Evolutionary conservation across 1,284 basidiomycete species (phyloP), one percentile per base, ranked within the genome.

Genomic region (Phlebopus sp.): DNA sequence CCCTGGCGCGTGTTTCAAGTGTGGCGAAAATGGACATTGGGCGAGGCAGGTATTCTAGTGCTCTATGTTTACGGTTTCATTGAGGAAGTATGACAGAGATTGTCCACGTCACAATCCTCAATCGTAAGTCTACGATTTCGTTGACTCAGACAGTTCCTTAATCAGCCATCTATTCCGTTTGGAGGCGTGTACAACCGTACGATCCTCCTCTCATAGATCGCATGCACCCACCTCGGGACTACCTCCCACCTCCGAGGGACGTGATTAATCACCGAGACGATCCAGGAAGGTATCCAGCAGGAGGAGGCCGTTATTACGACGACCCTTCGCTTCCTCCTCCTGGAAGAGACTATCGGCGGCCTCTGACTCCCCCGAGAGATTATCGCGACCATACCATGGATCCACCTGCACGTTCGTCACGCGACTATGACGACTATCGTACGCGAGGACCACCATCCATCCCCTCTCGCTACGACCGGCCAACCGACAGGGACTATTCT

Each of bases 1-100:
- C 49, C 86, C 89, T 23, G 87, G 88, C 9, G 85, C 88, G 44
- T 92, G 90, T 62, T 92, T 91, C 70, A 89, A 81, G 56, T 92
- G 90, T 50, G 89, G 86, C 17, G 77, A 84, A 58, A 74, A 79
- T 66, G 89, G 90, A 19, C 89, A 92, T 65, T 92, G 90, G 88
- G 89, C 90, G 30, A 84, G 88, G 87, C 88, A 55, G 32, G 79
- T 38, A 27, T 9, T 23, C 3, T 41, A n/a, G 51, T 32, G 29
- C 48, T 37, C n/a, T 29, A 38, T 17, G 29, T 19, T 18, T 42
- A n/a, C 48, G 34, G 35, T 41, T 49, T 21, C 44, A 35, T 46
- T 55, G 30, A 48, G n/a, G 44, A 56, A 39, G 8, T 10, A 31
- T 35, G 30, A 41, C 38, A 90, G 88, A 61, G 89, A 91, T 66